Percentiles rank a stretch among this genome's conserved stretches.
phyloP scores from a whole-genome alignment of 2,329 filamentous ascomycete species.

The Dactylellina drechsleri region DNA sequence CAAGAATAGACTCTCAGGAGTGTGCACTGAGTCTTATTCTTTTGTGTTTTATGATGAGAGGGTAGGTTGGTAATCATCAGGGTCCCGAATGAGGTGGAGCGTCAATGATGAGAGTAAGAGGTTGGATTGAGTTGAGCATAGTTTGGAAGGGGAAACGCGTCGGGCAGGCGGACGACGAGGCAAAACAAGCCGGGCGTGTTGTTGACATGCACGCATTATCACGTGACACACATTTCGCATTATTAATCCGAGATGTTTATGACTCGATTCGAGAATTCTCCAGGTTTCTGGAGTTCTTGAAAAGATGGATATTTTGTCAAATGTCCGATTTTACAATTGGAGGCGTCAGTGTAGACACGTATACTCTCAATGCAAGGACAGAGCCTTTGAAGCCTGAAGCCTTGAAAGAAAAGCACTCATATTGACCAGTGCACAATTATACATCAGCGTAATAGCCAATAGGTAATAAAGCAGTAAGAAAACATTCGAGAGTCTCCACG shows the following conservation, averaged over 20 bases:
- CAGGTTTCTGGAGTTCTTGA: no score
- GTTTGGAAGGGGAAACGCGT: conserved; percentile 5
- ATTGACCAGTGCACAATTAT: no score
- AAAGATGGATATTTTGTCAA: no score
- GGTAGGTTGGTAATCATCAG: conserved; percentile 18
- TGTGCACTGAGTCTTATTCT: not conserved
- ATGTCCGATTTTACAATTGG: no score
- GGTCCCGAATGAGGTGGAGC: not conserved
- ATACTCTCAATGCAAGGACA: no score
- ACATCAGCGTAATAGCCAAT: no score
- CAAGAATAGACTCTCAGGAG: not conserved
- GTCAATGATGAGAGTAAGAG: not conserved
- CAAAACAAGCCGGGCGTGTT: conserved; percentile 15
- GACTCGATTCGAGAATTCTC: no score
- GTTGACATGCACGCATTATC: conserved; percentile 19
- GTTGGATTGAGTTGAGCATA: not conserved
- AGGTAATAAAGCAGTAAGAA: no score
- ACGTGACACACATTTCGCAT: conserved; percentile 17
- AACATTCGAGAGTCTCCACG: no score
- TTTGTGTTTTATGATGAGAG: not conserved
- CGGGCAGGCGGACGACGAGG: conserved; percentile 1
- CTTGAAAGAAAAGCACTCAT: no score
- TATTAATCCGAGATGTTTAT: not conserved
- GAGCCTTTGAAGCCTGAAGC: no score
- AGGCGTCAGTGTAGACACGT: no score